Evolutionary conservation across 2,329 filamentous ascomycete species (phyloP).

Genomic region (Calonectria pauciramosa): DNA sequence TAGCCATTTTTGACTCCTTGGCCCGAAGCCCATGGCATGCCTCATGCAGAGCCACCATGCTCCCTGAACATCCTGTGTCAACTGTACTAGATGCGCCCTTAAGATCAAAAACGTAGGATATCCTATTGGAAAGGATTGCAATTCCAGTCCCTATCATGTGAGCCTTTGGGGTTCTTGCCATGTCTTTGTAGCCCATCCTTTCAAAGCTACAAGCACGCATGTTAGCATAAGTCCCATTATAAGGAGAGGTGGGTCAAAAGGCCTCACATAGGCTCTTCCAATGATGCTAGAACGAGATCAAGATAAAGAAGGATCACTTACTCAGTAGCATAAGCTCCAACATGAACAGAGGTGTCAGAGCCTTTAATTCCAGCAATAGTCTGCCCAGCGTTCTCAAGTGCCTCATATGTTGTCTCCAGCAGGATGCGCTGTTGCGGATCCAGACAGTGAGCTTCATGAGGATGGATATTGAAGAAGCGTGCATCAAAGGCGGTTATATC

Average conservation of each 20-base stretch:
- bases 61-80: conserved; percentile 56
- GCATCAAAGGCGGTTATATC: conserved; percentile 40
- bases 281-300: not conserved
- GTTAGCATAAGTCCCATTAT: not conserved
- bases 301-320: not conserved
- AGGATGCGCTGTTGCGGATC: conserved; percentile 50
- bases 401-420: conserved; percentile 54
- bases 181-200: conserved; percentile 32
- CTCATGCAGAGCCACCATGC: conserved; percentile 46
- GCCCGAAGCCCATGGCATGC: conserved; percentile 52
- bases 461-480: conserved; percentile 50
- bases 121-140: conserved; percentile 51
- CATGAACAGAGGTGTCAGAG: conserved; percentile 48
- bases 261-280: not conserved
- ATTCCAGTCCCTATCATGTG: conserved; percentile 48
- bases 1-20: conserved; percentile 60
- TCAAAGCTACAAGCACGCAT: conserved; percentile 10
- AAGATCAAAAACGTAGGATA: conserved; percentile 55
- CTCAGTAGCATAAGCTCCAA: conserved; percentile 43
- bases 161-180: conserved; percentile 34
- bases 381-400: conserved; percentile 50
- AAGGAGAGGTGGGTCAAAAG: not conserved
- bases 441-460: conserved; percentile 49
- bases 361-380: conserved; percentile 43
- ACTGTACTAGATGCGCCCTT: conserved; percentile 50